phyloP scores from a whole-genome alignment of 495 filamentous ascomycete genomes.

The Neurospora sp. region DNA sequence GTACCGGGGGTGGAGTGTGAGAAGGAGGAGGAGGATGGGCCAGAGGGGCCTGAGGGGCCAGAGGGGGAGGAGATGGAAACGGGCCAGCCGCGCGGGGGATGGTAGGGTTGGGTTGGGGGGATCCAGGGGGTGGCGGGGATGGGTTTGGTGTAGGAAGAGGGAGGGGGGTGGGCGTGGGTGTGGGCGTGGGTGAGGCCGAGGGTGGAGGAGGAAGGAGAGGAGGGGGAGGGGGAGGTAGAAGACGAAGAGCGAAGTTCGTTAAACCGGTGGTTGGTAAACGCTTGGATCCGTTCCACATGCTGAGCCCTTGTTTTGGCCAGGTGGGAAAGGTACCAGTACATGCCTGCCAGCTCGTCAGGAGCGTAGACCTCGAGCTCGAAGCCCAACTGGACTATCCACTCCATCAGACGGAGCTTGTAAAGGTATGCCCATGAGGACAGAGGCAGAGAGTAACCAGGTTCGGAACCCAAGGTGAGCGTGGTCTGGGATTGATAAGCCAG shows the following conservation, averaged over 20 bases:
- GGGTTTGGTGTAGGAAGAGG: not conserved
- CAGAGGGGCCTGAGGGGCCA: constrained; percentile 6
- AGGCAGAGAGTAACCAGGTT: constrained; percentile 46
- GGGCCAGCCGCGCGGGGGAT: constrained; percentile 5
- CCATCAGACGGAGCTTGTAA: constrained; percentile 79
- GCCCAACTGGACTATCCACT: constrained; percentile 84
- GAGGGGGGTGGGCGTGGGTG: not conserved
- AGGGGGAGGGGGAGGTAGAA: not conserved
- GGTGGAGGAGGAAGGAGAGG: not conserved
- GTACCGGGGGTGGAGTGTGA: no score
- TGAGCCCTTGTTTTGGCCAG: constrained; percentile 43
- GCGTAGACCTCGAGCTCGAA: constrained; percentile 90
- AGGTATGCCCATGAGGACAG: constrained; percentile 83
- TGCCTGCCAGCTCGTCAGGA: constrained; percentile 72
- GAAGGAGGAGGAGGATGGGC: not conserved
- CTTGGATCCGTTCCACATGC: constrained; percentile 62
- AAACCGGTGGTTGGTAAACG: constrained; percentile 39
- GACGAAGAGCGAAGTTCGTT: constrained; percentile 16
- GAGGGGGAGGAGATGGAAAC: constrained; percentile 9
- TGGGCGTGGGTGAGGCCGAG: no score
- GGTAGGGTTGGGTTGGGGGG: not conserved
- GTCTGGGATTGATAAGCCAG: constrained; percentile 21
- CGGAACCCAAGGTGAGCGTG: constrained; percentile 18
- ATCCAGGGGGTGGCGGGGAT: not conserved
- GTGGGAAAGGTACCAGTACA: constrained; percentile 77